Conservation (phyloP, 139 green algal species). For the Chara braunii region DNA sequence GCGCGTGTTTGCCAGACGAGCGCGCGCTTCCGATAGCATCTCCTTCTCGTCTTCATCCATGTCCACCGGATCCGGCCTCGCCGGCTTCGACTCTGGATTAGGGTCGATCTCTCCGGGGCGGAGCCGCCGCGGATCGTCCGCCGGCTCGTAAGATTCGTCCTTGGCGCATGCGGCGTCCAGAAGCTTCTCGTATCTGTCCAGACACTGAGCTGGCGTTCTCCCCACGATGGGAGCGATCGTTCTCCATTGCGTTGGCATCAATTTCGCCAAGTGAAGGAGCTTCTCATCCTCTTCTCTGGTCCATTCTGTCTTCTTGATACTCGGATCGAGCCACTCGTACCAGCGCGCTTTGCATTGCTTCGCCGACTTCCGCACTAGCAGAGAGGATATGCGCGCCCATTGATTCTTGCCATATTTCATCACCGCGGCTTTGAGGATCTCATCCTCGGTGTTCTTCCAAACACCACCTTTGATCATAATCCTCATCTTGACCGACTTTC, state of each 20-base stretch:
- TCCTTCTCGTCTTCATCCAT: constrained; percentile 99
- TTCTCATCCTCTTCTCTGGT: constrained; percentile 99
- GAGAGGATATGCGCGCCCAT: constrained; percentile 62
- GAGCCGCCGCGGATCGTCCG: constrained; percentile 85
- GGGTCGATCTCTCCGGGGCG: constrained; percentile 96
- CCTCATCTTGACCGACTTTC: constrained; percentile 57
- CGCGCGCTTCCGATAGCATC: constrained; percentile 94
- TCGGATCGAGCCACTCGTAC: constrained; percentile 97
- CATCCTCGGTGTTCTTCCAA: constrained; percentile 99
- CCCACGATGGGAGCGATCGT: constrained; percentile 98
- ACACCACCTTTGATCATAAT: constrained; percentile 92
- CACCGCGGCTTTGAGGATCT: constrained; percentile 98
- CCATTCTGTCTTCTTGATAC: constrained; percentile 97
- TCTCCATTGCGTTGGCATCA: constrained; percentile 98
- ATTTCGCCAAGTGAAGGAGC: constrained; percentile 96
- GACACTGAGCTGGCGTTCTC: constrained; percentile 87
- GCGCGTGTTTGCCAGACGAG: constrained; percentile 93
- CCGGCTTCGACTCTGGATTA: constrained; percentile 88
- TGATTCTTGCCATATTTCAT: constrained; percentile 86
- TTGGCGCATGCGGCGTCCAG: constrained; percentile 69
- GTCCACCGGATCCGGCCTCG: constrained; percentile 87
- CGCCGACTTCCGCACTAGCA: constrained; percentile 93
- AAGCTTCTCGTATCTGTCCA: constrained; percentile 88
- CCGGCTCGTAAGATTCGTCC: constrained; percentile 76
- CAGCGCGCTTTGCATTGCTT: constrained; percentile 99